Base-by-base conservation (phyloP, 2,329 filamentous ascomycete species). In the Phaeosphaeriaceae sp. region DNA sequence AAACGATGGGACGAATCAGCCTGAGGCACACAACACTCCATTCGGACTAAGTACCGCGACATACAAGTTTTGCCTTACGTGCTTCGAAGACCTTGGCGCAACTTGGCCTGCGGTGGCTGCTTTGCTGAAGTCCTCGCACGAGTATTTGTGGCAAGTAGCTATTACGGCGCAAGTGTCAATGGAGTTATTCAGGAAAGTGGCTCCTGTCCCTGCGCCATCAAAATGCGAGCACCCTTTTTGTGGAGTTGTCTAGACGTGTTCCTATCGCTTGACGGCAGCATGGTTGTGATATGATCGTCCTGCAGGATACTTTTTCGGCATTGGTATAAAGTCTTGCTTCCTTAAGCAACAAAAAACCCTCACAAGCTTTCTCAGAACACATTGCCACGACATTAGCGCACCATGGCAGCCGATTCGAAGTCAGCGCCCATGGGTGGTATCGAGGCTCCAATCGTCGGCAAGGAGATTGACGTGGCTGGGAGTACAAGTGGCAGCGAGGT, bases 1-100 rank as follows among this genome's bases (percentile, higher is more conserved):
- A 25, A 49, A 59, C 56, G 53, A 62, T 63, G 47, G 20, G 22
- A 55, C 71, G 62, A 71, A 72, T 70, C 65, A 72, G 22, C 60
- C 58, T 54, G 42, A 51, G 40, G 41, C 53, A 51, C 25, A 41
- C 20, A 11, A 21, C 22, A 48, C 19, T 40, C 17, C 21, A 24
- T 27, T 25, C 45, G 33, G 21, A 27, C 48, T 52, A 33, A 27
- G 6, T 33, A 53, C 24, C 48, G 56, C 59, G 56, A 65, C 64
- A 65, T 66, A 42, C 17, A 22, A 48, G 36, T 47, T 20, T 53
- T 11, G 13, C 21, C 60, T 72, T 72, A 66, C 71, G 71, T 75
- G 69, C 69, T 75, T 56, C n/a, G n/a, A 36, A 22, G 45, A 44
- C 33, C 13, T 40, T 20, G 40, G 11, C 33, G 19, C 9, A n/a